Percentiles rank a stretch among this genome's conserved stretches.
These are phyloP conservation scores for Daedaleopsis sinensis DNA, from an alignment of 768 basidiomycete species.

Conservation along the genomic window DNA sequence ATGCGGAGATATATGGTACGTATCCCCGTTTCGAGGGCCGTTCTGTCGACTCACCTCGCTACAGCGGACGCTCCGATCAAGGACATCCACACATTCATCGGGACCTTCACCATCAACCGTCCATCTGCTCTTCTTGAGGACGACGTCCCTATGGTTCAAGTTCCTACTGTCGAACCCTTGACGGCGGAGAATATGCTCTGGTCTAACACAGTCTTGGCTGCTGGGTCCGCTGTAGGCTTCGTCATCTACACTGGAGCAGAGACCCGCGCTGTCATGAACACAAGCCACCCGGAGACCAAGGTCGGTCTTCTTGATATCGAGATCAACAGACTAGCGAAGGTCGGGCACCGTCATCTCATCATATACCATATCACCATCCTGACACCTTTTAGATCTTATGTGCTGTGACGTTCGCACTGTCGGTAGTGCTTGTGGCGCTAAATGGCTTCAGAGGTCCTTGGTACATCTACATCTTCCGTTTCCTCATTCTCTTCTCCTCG, in stretches of 20 bases:
- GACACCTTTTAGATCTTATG: constrained; percentile 75
- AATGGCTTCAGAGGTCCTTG: constrained; percentile 96
- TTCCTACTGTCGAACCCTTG: constrained; percentile 74
- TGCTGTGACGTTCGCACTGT: constrained; percentile 89
- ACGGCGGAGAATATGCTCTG: constrained; percentile 95
- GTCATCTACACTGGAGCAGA: constrained; percentile 94
- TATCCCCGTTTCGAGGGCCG: constrained; percentile 15
- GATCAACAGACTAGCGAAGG: constrained; percentile 95
- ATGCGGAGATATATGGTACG: constrained; percentile 90
- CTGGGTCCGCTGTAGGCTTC: constrained; percentile 90
- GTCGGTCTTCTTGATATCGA: constrained; percentile 90
- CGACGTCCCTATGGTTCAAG: constrained; percentile 41
- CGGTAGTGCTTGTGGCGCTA: constrained; percentile 88
- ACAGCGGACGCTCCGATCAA: constrained; percentile 93
- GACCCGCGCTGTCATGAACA: constrained; percentile 98
- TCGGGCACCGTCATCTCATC: constrained; percentile 32
- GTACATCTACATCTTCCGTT: constrained; percentile 96
- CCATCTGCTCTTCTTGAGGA: constrained; percentile 37
- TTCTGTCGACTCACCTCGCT: background rate
- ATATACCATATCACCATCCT: background rate
- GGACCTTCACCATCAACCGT: constrained; percentile 81
- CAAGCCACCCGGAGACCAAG: constrained; percentile 95
- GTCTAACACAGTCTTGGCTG: constrained; percentile 97
- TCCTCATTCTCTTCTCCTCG: constrained; percentile 96
- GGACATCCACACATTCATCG: constrained; percentile 95